Conservation (phyloP, 768 basidiomycete genomes). For the Phylloporus scabripes region DNA sequence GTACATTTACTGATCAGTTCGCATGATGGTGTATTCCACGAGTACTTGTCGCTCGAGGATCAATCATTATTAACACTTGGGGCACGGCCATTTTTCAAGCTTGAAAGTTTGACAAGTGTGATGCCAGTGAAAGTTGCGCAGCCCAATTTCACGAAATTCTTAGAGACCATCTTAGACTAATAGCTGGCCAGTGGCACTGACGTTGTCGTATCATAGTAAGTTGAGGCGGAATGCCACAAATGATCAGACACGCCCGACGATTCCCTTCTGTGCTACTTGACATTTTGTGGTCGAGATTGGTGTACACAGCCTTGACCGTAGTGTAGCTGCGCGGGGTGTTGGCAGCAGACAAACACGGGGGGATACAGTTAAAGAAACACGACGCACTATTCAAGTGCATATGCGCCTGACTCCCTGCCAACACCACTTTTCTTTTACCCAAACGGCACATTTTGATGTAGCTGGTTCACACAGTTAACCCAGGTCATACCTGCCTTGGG, state of each 20-base stretch:
- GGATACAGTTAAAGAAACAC: background rate
- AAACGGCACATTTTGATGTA: constrained; percentile 53
- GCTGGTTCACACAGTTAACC: constrained; percentile 39
- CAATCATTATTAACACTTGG: too few species aligned
- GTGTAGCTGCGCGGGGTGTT: background rate
- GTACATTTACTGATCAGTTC: too few species aligned
- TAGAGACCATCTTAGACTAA: background rate
- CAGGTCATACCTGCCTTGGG: constrained; percentile 81
- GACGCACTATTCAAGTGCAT: constrained; percentile 55
- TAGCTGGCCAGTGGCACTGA: background rate
- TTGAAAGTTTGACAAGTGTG: too few species aligned
- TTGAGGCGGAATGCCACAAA: background rate
- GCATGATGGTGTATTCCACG: too few species aligned
- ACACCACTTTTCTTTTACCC: constrained; percentile 83
- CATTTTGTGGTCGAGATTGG: background rate
- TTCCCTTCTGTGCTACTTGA: background rate
- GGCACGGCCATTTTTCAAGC: too few species aligned
- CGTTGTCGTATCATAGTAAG: background rate
- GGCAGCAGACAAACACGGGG: background rate
- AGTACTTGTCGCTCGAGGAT: background rate
- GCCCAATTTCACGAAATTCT: too few species aligned
- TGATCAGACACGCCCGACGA: background rate
- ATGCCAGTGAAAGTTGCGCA: too few species aligned
- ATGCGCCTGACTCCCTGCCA: constrained; percentile 76
- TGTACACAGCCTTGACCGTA: background rate